Evolutionary conservation across 2,329 filamentous ascomycete genomes (phyloP).

Genomic region (Aureobasidium musti): DNA sequence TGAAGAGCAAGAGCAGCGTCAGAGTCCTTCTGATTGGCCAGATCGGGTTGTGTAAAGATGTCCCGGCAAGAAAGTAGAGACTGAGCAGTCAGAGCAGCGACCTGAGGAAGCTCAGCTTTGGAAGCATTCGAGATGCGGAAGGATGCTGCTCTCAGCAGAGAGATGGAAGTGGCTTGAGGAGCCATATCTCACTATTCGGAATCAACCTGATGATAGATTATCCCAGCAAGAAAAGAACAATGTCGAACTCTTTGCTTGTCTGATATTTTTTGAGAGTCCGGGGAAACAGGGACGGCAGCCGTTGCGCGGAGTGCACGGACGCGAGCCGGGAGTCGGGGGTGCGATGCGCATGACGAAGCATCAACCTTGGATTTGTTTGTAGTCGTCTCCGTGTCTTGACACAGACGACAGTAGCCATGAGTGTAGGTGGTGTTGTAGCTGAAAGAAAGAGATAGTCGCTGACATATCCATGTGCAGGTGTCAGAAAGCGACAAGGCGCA

Average conservation of each 20-base stretch:
- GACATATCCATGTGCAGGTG: constrained; percentile 39
- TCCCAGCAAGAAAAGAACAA: constrained; percentile 1
- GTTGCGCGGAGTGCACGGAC: constrained; percentile 12
- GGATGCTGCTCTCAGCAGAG: constrained; percentile 64
- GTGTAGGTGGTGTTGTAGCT: neutral
- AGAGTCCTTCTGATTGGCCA: constrained; percentile 60
- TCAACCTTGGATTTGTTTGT: constrained; percentile 16
- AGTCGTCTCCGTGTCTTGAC: neutral
- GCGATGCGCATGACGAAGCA: constrained; percentile 15
- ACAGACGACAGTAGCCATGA: constrained; percentile 10
- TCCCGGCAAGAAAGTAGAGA: constrained; percentile 57
- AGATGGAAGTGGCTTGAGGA: constrained; percentile 23
- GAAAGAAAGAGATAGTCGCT: neutral
- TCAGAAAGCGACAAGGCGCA: constrained; percentile 71
- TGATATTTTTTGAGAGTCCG: constrained; percentile 18
- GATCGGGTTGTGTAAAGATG: constrained; percentile 63
- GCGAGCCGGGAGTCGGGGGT: constrained; percentile 8
- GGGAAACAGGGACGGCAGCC: constrained; percentile 9
- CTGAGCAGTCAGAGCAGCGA: constrained; percentile 67
- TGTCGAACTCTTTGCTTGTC: neutral
- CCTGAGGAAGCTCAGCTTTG: constrained; percentile 69
- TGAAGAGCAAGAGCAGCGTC: constrained; percentile 73
- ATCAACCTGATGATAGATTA: neutral
- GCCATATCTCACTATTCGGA: constrained; percentile 11
- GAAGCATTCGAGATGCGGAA: constrained; percentile 71